Base-by-base conservation (phyloP, 2,329 filamentous ascomycete genomes). In the Penicillium sp. region DNA sequence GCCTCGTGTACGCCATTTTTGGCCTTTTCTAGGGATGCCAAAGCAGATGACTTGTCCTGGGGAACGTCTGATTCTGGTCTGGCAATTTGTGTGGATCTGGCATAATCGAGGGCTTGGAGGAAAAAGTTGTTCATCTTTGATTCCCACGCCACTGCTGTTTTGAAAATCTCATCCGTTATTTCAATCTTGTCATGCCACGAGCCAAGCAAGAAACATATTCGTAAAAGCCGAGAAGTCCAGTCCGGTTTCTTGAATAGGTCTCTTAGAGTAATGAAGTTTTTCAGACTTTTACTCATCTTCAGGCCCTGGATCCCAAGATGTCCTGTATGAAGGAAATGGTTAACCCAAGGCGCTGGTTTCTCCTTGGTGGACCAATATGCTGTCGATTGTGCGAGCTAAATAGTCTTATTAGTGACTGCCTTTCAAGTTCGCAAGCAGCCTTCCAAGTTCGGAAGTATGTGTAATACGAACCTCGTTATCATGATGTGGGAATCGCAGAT, bases 311-410 rank as follows among this genome's bases (percentile, higher is more conserved):
- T 97, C 7, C 86, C 88, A 49, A 97, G 75, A 69, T 97, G 93
- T 0, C 93, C 93, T 88, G 95, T 97, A 69, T 97, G 93, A 16
- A 97, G 69, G 75, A 97, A 97, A 75, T 97, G 96, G 69, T 94
- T 96, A 52, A 96, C 89, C 92, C 92, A 96, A 28, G 26, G 46
- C 12, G 30, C 46, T 30, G n/a, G 16, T 21, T 38, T 18, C 58
- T 89, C 12, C n/a, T 43, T 20, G 14, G 33, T 42, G 14, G 74
- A 70, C 82, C 83, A 95, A 71, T 89, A 93, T 16, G 90, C 91
- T 71, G 95, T 90, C 61, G 87, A 90, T 72, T 96, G 91, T 0
- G 91, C 91, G 62, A 96, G 76, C 71, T 40, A 40, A 40, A 40
- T 40, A 18, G 35, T 18, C 12, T 5, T n/a, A 40, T 40, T 14